Evolutionary conservation across 768 basidiomycete species (phyloP).

Genomic region (Boletus bicolor): DNA sequence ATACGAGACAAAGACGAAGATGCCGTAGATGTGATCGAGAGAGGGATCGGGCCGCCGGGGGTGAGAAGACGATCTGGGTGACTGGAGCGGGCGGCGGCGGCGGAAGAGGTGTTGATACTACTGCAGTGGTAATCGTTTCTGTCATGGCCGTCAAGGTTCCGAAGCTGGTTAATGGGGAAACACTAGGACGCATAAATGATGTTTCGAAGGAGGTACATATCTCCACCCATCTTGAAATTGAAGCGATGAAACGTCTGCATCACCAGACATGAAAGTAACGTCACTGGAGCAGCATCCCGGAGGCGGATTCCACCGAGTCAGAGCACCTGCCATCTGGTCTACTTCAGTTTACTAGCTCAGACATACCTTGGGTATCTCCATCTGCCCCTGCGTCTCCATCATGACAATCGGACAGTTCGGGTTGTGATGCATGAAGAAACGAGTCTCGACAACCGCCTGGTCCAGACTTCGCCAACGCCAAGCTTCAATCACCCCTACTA

Average conservation of each 20-base stretch:
- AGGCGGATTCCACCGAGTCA: too few relatives aligned
- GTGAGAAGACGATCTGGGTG: slow-evolving; percentile 25
- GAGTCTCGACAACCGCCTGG: not conserved
- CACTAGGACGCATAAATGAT: slow-evolving; percentile 66
- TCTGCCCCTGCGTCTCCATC: too few relatives aligned
- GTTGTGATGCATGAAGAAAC: not conserved
- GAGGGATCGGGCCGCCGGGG: slow-evolving; percentile 32
- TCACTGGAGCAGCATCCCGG: not conserved
- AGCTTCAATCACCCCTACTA: not conserved
- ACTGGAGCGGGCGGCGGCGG: slow-evolving; percentile 20
- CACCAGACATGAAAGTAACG: not conserved
- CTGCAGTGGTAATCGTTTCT: slow-evolving; percentile 30
- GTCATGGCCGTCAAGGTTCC: slow-evolving; percentile 34
- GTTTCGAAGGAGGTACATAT: slow-evolving; percentile 64
- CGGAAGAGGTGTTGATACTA: slow-evolving; percentile 7
- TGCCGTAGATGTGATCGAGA: slow-evolving; percentile 30
- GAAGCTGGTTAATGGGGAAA: slow-evolving; percentile 32
- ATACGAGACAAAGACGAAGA: slow-evolving; percentile 37
- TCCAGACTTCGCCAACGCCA: not conserved
- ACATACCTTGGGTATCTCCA: too few relatives aligned
- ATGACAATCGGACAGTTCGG: not conserved
- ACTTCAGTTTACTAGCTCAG: too few relatives aligned
- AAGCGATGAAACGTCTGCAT: slow-evolving; percentile 20
- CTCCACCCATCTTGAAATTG: slow-evolving; percentile 55
- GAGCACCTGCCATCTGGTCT: not conserved